Base-by-base conservation (phyloP, 768 basidiomycete species). In the Xanthoconium stramineum region DNA sequence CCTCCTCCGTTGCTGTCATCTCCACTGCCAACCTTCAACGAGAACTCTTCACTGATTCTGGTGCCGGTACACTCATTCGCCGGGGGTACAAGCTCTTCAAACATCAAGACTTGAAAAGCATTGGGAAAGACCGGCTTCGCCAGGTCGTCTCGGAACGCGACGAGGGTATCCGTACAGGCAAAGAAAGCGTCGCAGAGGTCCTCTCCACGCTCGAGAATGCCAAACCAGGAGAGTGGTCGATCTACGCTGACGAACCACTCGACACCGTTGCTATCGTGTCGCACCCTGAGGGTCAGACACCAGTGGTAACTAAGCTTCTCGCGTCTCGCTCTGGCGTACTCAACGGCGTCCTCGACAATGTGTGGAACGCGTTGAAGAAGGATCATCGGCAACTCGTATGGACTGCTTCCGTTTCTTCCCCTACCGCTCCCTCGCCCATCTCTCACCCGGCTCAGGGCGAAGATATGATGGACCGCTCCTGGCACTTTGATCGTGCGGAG, bases 401-500 rank as follows among this genome's bases (percentile, higher is more conserved):
- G 97, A 98, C 95, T n/a, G 88, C 93, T 0, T 89, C 88, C 62
- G 87, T 87, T 5, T 56, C 67, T 14, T 9, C 61, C 7, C 60
- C 58, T 47, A 40, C 56, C 13, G 48, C 56, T 0, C 57, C 63
- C 19, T 54, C 57, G 7, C 55, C 55, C 35, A 9, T 33, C 29
- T 39, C 46, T 28, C 58, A 64, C 0, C 50, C 56, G 30, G 49
- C 58, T 40, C 67, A 61, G 33, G 94, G 98, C 61, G 96, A 98
- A 70, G 96, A 98, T 75, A 68, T 67, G 53, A 60, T 68, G 47
- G 95, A 97, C 74, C 85, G 95, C 39, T 83, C 88, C 5, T 99
- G 97, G 97, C 96, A 99, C 76, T 99, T 98, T 65, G 96, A 99
- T 77, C 86, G 94, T 53, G 94, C 97, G 0, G 95, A 98, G 63